phyloP scores from a whole-genome alignment of 2,329 filamentous ascomycete genomes.

The Calonectria crousiana region DNA sequence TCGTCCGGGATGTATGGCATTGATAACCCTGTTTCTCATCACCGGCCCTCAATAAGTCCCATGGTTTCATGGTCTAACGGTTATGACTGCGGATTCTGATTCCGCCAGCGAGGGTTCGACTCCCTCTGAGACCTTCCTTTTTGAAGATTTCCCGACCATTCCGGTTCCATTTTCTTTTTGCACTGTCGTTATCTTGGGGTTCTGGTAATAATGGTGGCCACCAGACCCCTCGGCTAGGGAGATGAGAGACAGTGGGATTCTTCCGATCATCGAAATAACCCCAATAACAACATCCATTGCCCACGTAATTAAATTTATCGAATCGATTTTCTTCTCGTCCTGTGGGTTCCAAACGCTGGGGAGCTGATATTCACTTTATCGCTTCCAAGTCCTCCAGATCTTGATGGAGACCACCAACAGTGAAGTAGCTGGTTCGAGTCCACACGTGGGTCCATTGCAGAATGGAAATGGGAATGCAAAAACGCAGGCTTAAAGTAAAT shows the following conservation, averaged over 20 bases:
- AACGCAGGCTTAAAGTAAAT: neutral
- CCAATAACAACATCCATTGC: too few species aligned
- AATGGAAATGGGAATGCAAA: neutral
- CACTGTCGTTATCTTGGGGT: too few species aligned
- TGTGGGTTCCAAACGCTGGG: too few species aligned
- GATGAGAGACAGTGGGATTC: too few species aligned
- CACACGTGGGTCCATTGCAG: neutral
- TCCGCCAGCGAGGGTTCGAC: conserved; percentile 11
- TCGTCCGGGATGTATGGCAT: neutral
- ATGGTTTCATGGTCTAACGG: conserved; percentile 15
- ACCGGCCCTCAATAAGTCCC: neutral
- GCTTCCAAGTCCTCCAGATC: neutral
- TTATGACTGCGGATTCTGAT: conserved; percentile 12
- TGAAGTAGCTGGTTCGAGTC: neutral
- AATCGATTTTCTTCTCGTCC: too few species aligned
- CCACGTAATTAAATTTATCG: too few species aligned
- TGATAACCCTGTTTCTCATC: neutral
- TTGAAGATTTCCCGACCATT: neutral
- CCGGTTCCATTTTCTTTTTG: neutral
- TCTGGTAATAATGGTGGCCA: neutral
- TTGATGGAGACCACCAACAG: neutral
- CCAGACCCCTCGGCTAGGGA: neutral
- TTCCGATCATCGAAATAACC: too few species aligned
- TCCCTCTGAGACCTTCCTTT: conserved; percentile 9
- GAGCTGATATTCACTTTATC: neutral